Percentiles rank a stretch among this genome's conserved stretches.
Evolutionary conservation across 441 rosid genomes (phyloP).

Genomic region (Adansonia rubrostipa): DNA sequence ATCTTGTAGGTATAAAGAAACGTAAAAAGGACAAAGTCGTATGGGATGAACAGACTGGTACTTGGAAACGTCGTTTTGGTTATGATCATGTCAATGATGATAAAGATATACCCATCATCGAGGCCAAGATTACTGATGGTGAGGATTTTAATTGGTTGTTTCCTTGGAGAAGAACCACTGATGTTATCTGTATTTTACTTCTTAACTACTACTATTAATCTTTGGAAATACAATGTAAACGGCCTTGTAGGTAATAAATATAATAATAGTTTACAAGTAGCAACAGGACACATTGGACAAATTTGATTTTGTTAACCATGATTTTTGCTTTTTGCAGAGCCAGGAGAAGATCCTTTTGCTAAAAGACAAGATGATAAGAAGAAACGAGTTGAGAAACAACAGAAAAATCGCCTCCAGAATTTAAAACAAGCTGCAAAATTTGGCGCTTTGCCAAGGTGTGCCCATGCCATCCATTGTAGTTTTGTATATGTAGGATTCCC

Average conservation of each 20-base stretch:
- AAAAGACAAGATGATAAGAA: conserved; percentile 76
- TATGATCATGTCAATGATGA: conserved; percentile 93
- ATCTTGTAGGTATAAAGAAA: conserved; percentile 72
- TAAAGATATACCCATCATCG: conserved; percentile 80
- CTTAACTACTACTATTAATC: neutral
- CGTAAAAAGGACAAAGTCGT: conserved; percentile 81
- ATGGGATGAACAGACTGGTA: conserved; percentile 81
- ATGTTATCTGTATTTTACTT: neutral
- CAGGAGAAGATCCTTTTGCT: conserved; percentile 90
- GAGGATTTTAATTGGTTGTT: conserved; percentile 15
- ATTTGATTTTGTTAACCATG: neutral
- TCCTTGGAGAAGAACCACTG: neutral
- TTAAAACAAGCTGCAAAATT: conserved; percentile 74
- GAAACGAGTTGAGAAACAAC: conserved; percentile 80
- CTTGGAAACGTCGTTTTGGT: conserved; percentile 89
- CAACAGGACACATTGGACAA: neutral
- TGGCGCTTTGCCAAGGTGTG: conserved; percentile 90
- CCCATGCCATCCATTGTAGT: neutral
- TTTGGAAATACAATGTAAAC: neutral
- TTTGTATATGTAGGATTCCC: neutral
- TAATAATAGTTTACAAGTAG: neutral
- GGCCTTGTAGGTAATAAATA: neutral
- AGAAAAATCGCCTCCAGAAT: conserved; percentile 70
- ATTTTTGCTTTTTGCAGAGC: conserved; percentile 50
- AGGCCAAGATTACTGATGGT: conserved; percentile 92